Percentiles rank a stretch among this genome's conserved stretches.
These are phyloP conservation scores for Curvularia eragrostidis DNA, from an alignment of 2,329 filamentous ascomycete genomes.

Conservation along the genomic window DNA sequence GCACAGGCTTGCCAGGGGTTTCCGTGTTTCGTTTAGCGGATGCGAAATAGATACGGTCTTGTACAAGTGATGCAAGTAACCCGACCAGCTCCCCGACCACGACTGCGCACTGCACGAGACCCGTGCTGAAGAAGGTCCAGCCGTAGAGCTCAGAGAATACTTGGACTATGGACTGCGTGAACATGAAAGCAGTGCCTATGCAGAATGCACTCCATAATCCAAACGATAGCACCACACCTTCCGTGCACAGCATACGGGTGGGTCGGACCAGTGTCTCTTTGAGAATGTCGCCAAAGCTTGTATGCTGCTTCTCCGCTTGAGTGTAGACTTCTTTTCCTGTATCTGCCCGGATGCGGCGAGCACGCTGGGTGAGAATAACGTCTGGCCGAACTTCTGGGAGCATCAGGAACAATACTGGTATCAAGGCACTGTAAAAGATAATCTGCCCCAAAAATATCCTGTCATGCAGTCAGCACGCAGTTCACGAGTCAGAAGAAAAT, in stretches of 20 bases:
- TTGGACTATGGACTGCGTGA: constrained; percentile 57
- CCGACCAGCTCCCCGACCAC: constrained; percentile 57
- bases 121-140: constrained; percentile 52
- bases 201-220: constrained; percentile 59
- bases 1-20: constrained; percentile 49
- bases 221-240: constrained; percentile 57
- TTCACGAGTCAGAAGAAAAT: background rate
- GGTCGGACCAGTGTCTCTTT: constrained; percentile 48
- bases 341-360: constrained; percentile 41
- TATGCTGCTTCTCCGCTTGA: constrained; percentile 45
- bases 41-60: constrained; percentile 51
- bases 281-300: constrained; percentile 44
- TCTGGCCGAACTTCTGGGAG: constrained; percentile 57
- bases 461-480: constrained; percentile 19
- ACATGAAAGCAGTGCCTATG: constrained; percentile 58
- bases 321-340: constrained; percentile 37
- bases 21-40: constrained; percentile 51
- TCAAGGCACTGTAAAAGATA: constrained; percentile 52
- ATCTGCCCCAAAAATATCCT: constrained; percentile 57
- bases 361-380: constrained; percentile 54
- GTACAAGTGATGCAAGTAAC: constrained; percentile 45
- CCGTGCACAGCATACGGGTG: constrained; percentile 55
- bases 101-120: constrained; percentile 55
- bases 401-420: constrained; percentile 51
- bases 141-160: constrained; percentile 52